Conservation (phyloP, 176 grass and related monocot species). For the Paspalum vaginatum region DNA sequence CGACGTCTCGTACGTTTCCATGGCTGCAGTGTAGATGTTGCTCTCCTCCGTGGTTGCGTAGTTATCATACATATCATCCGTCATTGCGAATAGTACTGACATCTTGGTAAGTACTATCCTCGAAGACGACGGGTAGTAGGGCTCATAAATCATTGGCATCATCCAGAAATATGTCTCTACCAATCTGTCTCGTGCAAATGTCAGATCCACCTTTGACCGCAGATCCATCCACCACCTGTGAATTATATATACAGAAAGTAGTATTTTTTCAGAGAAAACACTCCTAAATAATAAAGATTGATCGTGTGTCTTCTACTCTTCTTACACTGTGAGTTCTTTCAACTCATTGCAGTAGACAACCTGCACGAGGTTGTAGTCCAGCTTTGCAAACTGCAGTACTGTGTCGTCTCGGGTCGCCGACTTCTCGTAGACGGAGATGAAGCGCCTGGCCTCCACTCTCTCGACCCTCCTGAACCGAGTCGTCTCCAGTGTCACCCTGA, state of each 20-base stretch:
- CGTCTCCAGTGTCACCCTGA: not conserved
- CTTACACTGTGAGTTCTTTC: constrained; percentile 37
- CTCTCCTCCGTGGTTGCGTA: constrained; percentile 54
- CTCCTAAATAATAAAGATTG: not conserved
- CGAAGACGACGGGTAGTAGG: constrained; percentile 35
- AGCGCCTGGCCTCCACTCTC: not conserved
- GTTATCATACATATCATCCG: constrained; percentile 56
- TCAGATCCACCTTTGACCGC: constrained; percentile 9
- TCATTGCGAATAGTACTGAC: constrained; percentile 1
- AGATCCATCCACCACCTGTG: constrained; percentile 59
- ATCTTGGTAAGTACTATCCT: constrained; percentile 38
- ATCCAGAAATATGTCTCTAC: not conserved
- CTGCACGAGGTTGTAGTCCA: constrained; percentile 43
- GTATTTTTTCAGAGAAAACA: too few species aligned
- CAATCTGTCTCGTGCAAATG: not conserved
- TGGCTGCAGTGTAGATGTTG: constrained; percentile 25
- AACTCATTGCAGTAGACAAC: constrained; percentile 40
- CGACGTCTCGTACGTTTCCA: constrained; percentile 60
- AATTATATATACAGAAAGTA: not conserved
- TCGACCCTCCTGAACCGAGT: constrained; percentile 42
- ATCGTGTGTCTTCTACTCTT: too few species aligned
- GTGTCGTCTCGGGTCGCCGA: constrained; percentile 23
- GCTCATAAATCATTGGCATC: constrained; percentile 17
- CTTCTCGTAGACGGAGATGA: constrained; percentile 42
- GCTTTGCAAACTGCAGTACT: constrained; percentile 45